A percentile compares a stretch with the other conserved stretches of the same genome.
phyloP scores from a whole-genome alignment of 2,329 filamentous ascomycete species.

The Verruconis gallopava region DNA sequence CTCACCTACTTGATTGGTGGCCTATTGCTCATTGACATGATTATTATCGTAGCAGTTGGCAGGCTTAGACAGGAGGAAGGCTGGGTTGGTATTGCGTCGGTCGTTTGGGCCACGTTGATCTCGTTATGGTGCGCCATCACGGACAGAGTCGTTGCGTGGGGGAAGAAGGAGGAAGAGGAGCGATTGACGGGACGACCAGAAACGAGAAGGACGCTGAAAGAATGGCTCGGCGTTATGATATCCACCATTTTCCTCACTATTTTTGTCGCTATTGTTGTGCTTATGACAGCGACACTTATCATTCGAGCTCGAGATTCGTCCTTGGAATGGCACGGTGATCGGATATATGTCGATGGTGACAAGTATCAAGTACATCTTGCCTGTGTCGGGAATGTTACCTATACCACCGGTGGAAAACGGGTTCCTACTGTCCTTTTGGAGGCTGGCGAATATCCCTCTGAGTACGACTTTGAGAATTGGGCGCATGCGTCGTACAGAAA shows the following conservation, averaged over 20 bases:
- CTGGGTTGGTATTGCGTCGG: constrained; percentile 79
- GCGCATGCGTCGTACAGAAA: constrained; percentile 64
- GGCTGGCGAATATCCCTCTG: constrained; percentile 66
- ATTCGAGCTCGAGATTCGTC: constrained; percentile 69
- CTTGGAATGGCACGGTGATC: constrained; percentile 57
- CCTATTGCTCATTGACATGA: constrained; percentile 59
- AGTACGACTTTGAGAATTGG: constrained; percentile 67
- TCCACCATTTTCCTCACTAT: constrained; percentile 59
- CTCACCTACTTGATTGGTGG: constrained; percentile 54
- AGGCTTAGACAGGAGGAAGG: constrained; percentile 71
- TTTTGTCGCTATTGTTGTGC: constrained; percentile 53
- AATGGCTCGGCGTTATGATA: constrained; percentile 72
- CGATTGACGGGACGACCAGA: constrained; percentile 81
- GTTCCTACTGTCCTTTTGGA: constrained; percentile 78
- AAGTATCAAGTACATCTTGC: constrained; percentile 82
- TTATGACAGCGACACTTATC: constrained; percentile 69
- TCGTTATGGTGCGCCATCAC: constrained; percentile 65
- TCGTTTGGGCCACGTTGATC: constrained; percentile 71
- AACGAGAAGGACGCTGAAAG: constrained; percentile 63
- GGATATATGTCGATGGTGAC: constrained; percentile 67
- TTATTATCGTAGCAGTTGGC: constrained; percentile 65
- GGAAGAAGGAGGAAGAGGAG: constrained; percentile 86
- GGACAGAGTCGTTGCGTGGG: constrained; percentile 77
- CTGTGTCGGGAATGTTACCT: constrained; percentile 60
- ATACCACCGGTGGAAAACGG: constrained; percentile 39